Evolutionary conservation across 805 yeast genomes (phyloP).

Genomic region (Candida boleticola): DNA sequence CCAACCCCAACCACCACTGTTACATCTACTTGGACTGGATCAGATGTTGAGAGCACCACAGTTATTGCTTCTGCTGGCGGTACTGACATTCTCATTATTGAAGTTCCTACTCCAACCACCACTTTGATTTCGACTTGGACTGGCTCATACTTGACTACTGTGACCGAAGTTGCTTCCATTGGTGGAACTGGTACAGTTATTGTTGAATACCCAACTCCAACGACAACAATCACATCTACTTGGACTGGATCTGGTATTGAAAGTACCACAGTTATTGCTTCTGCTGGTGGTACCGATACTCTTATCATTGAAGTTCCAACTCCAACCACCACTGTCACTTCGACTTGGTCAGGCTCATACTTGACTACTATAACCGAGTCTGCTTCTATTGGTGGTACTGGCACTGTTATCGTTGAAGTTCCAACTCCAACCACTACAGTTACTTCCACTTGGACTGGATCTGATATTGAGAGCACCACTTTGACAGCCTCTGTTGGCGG

Average conservation of each 20-base stretch:
- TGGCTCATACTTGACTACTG: constrained; percentile 7
- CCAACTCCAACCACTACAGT: constrained; percentile 9
- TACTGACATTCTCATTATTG: constrained; percentile 6
- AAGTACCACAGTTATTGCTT: not conserved
- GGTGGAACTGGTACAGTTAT: constrained; percentile 8
- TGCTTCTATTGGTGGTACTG: constrained; percentile 9
- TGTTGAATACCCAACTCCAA: constrained; percentile 7
- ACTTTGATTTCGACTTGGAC: constrained; percentile 7
- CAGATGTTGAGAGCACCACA: not conserved
- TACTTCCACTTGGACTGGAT: constrained; percentile 8
- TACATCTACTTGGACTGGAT: constrained; percentile 8
- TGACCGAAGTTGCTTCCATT: constrained; percentile 1
- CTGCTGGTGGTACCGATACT: constrained; percentile 6
- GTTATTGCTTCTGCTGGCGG: constrained; percentile 5
- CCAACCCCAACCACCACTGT: constrained; percentile 11
- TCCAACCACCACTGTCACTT: constrained; percentile 1
- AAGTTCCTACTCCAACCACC: too few species aligned
- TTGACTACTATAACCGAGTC: constrained; percentile 4
- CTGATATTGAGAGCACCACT: constrained; percentile 2
- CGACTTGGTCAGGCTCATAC: constrained; percentile 1
- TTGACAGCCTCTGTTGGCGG: not conserved
- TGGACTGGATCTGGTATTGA: constrained; percentile 2
- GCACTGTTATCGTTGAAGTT: constrained; percentile 10
- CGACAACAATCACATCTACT: not conserved
- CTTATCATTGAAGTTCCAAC: too few species aligned